A percentile compares a stretch with the other conserved stretches of the same genome.
Evolutionary conservation across 306 rosid species (phyloP).

Genomic region (Castanea mollissima): DNA sequence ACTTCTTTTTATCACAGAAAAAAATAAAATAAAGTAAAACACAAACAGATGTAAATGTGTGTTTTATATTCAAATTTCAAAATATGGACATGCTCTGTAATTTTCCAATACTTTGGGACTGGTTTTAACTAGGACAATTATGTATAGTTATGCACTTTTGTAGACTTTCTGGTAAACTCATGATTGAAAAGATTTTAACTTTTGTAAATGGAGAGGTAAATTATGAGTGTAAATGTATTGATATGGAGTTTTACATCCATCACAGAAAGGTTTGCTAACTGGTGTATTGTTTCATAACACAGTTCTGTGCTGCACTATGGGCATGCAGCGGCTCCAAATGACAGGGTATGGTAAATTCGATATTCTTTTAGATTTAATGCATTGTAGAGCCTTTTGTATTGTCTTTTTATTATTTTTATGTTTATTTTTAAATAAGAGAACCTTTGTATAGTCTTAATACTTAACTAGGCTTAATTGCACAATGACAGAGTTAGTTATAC

Average conservation of each 20-base stretch:
- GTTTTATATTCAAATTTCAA: neutral
- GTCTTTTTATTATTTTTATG: neutral
- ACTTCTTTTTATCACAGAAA: neutral
- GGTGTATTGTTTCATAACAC: slow-evolving; percentile 32
- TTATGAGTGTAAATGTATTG: neutral
- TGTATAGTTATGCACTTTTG: neutral
- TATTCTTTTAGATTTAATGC: neutral
- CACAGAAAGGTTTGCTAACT: slow-evolving; percentile 20
- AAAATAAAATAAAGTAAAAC: neutral
- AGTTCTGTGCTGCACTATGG: slow-evolving; percentile 94
- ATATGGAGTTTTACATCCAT: neutral
- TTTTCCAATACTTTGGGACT: neutral
- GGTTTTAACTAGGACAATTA: neutral
- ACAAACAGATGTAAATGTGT: neutral
- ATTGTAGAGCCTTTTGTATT: neutral
- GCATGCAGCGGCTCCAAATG: slow-evolving; percentile 96
- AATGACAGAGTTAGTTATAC: neutral
- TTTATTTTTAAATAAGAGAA: no score
- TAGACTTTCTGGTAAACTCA: neutral
- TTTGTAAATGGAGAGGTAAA: neutral
- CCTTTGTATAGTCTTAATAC: neutral
- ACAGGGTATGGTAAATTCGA: slow-evolving; percentile 46
- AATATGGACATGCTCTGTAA: neutral
- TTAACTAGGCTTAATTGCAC: neutral
- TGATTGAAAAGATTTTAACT: neutral